A percentile compares a stretch with the other conserved stretches of the same genome.
phyloP scores from a whole-genome alignment of 2,329 filamentous ascomycete genomes.

The Aspergillus tanneri region DNA sequence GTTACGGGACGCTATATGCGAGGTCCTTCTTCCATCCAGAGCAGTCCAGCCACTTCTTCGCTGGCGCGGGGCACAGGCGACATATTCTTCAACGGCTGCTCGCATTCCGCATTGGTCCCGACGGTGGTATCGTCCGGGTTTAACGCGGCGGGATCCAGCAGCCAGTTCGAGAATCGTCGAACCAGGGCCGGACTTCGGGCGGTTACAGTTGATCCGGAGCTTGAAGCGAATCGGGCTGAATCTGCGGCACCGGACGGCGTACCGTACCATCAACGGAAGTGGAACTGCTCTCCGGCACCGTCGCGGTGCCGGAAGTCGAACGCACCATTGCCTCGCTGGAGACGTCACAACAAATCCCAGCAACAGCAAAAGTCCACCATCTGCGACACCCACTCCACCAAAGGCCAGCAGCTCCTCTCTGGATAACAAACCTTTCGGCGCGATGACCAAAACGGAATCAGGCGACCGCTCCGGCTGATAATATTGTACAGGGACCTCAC shows the following conservation, averaged over 20 bases:
- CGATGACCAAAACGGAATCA: too few species aligned
- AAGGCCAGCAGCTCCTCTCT: constrained; percentile 11
- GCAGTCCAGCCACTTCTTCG: constrained; percentile 45
- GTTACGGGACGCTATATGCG: constrained; percentile 37
- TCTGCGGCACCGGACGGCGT: constrained; percentile 39
- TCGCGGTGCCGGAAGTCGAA: too few species aligned
- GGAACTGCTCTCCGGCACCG: background rate
- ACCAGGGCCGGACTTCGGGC: constrained; percentile 56
- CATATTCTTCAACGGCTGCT: constrained; percentile 47
- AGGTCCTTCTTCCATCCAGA: constrained; percentile 42
- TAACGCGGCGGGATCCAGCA: constrained; percentile 61
- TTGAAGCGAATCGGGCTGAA: constrained; percentile 59
- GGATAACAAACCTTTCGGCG: constrained; percentile 19
- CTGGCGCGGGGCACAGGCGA: constrained; percentile 41
- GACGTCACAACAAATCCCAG: background rate
- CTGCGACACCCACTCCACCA: constrained; percentile 17
- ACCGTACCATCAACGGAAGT: too few species aligned
- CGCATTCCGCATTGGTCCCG: constrained; percentile 47
- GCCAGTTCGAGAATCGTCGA: constrained; percentile 59
- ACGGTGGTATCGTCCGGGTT: constrained; percentile 34
- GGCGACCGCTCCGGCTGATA: constrained; percentile 11
- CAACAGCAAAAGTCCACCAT: constrained; percentile 7
- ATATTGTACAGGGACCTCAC: constrained; percentile 54
- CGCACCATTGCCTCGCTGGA: background rate
- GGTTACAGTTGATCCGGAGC: constrained; percentile 58